Evolutionary conservation across 176 grass and related monocot species (phyloP).

Genomic region (Guadua angustifolia): DNA sequence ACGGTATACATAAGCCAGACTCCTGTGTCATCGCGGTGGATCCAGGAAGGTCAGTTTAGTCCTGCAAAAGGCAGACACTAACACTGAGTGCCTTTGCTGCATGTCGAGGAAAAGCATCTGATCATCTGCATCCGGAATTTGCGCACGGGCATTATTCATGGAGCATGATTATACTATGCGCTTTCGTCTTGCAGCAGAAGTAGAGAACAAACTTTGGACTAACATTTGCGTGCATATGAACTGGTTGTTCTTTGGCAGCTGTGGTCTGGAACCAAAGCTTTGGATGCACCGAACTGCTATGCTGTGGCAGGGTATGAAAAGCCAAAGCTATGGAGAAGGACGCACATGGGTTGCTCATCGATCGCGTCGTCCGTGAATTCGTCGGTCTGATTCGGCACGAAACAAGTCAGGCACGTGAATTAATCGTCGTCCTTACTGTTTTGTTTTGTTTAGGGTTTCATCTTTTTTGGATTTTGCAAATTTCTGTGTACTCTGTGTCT

Average conservation of each 20-base stretch:
- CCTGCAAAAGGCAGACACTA: background rate
- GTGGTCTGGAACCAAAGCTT: conserved; percentile 2
- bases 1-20: background rate
- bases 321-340: background rate
- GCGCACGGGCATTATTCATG: background rate
- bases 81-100: background rate
- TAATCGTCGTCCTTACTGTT: background rate
- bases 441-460: background rate
- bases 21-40: background rate
- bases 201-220: background rate
- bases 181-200: conserved; percentile 1
- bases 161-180: background rate
- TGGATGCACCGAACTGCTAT: conserved; percentile 25
- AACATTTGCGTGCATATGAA: background rate
- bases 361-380: conserved; percentile 17
- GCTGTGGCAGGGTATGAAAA: background rate
- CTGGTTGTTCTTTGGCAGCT: background rate
- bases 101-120: conserved; percentile 3
- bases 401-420: background rate
- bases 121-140: background rate
- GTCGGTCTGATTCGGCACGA: background rate
- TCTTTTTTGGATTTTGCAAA: background rate
- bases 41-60: background rate
- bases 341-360: conserved; percentile 17
- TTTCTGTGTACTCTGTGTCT: background rate